phyloP scores from a whole-genome alignment of 2,329 filamentous ascomycete genomes.

The Fusarium verrucosum region DNA sequence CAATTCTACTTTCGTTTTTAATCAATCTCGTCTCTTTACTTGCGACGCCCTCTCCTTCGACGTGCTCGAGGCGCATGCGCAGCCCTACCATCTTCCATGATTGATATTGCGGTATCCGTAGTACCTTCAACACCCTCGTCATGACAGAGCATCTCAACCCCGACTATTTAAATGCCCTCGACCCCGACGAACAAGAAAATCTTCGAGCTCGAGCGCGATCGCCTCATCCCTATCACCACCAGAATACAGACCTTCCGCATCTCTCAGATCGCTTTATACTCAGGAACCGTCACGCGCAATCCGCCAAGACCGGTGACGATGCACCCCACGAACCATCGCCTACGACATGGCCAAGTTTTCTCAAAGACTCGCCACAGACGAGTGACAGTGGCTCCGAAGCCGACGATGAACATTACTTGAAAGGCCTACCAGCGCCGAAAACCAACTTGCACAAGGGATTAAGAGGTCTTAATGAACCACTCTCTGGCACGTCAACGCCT shows the following conservation, averaged over 20 bases:
- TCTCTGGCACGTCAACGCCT: slow-evolving; percentile 66
- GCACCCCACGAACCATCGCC: slow-evolving; percentile 39
- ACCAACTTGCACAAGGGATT: slow-evolving; percentile 79
- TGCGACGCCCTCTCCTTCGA: slow-evolving; percentile 3
- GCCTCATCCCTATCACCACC: slow-evolving; percentile 74
- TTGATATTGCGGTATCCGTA: slow-evolving; percentile 36
- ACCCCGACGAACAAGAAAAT: slow-evolving; percentile 50
- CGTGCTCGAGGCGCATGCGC: slow-evolving; percentile 35
- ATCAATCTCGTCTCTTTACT: background rate
- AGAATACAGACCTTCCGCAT: slow-evolving; percentile 64
- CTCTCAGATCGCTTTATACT: slow-evolving; percentile 54
- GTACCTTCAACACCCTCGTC: slow-evolving; percentile 45
- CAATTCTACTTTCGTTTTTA: background rate
- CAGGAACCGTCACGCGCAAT: slow-evolving; percentile 31
- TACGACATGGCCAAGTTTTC: slow-evolving; percentile 46
- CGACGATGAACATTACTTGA: slow-evolving; percentile 91
- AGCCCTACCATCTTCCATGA: slow-evolving; percentile 42
- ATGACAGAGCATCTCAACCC: slow-evolving; percentile 59
- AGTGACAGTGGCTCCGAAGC: slow-evolving; percentile 96
- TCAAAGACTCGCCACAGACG: slow-evolving; percentile 66
- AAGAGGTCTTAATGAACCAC: slow-evolving; percentile 64
- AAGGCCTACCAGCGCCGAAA: slow-evolving; percentile 83
- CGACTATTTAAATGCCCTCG: slow-evolving; percentile 47
- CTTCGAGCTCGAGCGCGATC: slow-evolving; percentile 66
- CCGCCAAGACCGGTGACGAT: slow-evolving; percentile 30